Base-by-base conservation (phyloP, 257 asterid genomes). In the Nicotiana knightiana region DNA sequence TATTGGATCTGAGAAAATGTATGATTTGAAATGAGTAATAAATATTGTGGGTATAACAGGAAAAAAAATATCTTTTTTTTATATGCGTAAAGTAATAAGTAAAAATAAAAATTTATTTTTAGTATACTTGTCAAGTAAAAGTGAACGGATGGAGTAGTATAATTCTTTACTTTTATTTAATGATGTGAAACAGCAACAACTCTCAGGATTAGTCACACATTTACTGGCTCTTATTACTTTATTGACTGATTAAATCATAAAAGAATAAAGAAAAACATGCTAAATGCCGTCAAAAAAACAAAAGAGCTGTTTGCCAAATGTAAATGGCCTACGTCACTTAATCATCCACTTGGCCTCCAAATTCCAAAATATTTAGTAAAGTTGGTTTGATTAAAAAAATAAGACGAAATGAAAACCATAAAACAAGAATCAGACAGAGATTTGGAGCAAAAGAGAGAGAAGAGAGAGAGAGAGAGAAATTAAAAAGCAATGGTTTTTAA, bases 401-500 rank as follows among this genome's bases (percentile, higher is more conserved):
- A 67, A 16, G 28, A 33, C 26, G 3, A 32, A 66, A 67, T 39
- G 15, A 67, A 9, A 33, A 67, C 15, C 51, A 33, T 33, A 67
- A 67, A 64, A 4, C 39, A 64, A 64, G 11, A 64, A 30, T 26
- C 39, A 15, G 15, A 75, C 2, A 37, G 55, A 67, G 24, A 57
- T 26, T 65, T 37, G 8, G 10, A 68, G 63, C 51, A 55, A 71
- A 43, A 67, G 68, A 58, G 77, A 30, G 35, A 24, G 1, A 13
- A 3, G 3, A 35, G 10, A 21, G 24, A 21, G 24, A 78, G 75
- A 59, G n/a, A 59, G 35, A 30, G 35, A 24, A 1, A 13, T 61
- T 13, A 46, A 16, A 21, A 4, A 24, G 54, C 48, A 76, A 95
- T 95, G 97, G 98, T 93, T 79, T 89, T 93, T 82, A 95, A 87